phyloP scores from a whole-genome alignment of 257 asterid species.

The Mitragyna speciosa region DNA sequence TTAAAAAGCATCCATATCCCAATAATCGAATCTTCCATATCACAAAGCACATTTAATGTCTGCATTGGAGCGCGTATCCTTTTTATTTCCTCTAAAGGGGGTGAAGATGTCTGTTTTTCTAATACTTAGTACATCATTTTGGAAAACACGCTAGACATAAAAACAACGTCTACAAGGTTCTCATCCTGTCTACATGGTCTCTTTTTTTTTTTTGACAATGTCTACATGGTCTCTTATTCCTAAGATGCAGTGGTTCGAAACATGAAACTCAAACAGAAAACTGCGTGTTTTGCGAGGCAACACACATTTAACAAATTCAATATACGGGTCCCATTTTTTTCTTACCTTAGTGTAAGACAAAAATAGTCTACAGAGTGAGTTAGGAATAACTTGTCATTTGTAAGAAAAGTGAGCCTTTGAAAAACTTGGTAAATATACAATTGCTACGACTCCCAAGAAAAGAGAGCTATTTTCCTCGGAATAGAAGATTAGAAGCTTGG shows the following conservation, averaged over 20 bases:
- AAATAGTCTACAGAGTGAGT: not conserved
- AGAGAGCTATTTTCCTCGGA: constrained; percentile 66
- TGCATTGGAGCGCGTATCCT: constrained; percentile 77
- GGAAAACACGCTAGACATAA: constrained; percentile 42
- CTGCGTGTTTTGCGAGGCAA: constrained; percentile 40
- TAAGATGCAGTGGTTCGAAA: constrained; percentile 48
- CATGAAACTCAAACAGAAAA: constrained; percentile 33
- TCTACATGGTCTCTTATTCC: constrained; percentile 55
- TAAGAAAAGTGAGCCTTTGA: constrained; percentile 21
- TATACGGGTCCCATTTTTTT: constrained; percentile 32
- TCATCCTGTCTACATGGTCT: constrained; percentile 66
- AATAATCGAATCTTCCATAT: constrained; percentile 89
- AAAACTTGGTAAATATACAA: constrained; percentile 23
- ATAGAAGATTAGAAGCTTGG: constrained; percentile 75
- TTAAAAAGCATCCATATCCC: constrained; percentile 78
- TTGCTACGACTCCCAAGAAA: constrained; percentile 43
- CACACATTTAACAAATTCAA: constrained; percentile 27
- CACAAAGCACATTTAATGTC: constrained; percentile 82
- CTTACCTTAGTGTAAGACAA: constrained; percentile 20
- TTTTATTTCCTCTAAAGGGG: constrained; percentile 75
- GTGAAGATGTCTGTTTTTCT: constrained; percentile 98
- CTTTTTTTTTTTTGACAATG: too few relatives aligned
- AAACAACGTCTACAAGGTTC: constrained; percentile 66
- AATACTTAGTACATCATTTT: constrained; percentile 50
- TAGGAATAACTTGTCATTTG: constrained; percentile 5